phyloP scores from a whole-genome alignment of 129 eudicot species.

The sunflower (Helianthus annuus) region DNA sequence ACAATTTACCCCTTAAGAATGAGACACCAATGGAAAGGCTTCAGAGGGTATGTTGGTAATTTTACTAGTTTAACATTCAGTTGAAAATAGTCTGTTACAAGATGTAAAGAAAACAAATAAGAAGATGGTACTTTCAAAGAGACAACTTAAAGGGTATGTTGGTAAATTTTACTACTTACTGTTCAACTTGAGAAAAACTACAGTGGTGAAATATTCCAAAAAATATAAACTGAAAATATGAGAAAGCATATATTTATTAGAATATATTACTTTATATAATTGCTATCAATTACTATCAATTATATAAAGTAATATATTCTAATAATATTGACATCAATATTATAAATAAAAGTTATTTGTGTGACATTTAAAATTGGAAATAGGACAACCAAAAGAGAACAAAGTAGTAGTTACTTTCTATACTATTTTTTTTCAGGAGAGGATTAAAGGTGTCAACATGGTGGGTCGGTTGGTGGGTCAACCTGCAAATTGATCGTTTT shows the following conservation, averaged over 20 bases:
- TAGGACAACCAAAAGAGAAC: constrained; percentile 4
- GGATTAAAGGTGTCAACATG: neutral
- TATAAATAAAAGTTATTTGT: neutral
- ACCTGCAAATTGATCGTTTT: neutral
- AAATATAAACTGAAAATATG: neutral
- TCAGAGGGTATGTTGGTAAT: constrained; percentile 18
- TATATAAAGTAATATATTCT: too few relatives aligned
- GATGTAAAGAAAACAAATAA: neutral
- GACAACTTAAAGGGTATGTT: neutral
- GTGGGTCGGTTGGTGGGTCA: neutral
- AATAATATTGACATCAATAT: neutral
- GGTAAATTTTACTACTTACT: constrained; percentile 18
- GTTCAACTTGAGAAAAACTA: constrained; percentile 7
- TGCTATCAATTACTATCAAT: too few relatives aligned
- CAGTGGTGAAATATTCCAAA: neutral
- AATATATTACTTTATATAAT: too few relatives aligned
- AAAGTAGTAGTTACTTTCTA: constrained; percentile 5
- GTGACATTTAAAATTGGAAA: constrained; percentile 14
- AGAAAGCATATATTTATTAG: neutral
- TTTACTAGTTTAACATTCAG: constrained; percentile 20
- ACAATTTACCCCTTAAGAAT: constrained; percentile 10
- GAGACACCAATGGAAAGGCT: neutral
- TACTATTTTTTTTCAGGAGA: neutral
- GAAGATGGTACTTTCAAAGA: neutral
- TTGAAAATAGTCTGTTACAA: neutral